Evolutionary conservation across 1,284 basidiomycete genomes (phyloP).

Genomic region (Phylloboletellus chloephorus): DNA sequence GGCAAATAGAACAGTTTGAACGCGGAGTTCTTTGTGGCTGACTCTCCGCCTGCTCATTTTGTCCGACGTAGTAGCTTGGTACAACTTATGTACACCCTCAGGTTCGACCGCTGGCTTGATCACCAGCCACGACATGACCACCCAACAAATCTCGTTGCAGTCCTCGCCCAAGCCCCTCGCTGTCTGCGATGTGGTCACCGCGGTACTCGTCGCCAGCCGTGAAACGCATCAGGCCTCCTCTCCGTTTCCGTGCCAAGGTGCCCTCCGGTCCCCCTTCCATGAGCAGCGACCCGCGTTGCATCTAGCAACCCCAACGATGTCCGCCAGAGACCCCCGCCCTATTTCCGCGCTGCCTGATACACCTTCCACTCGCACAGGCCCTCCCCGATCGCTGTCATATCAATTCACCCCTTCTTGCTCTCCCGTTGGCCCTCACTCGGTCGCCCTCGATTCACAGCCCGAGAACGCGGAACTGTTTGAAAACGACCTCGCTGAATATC

Average conservation of each 20-base stretch:
- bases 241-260: not conserved
- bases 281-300: constrained; percentile 12
- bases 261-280: constrained; percentile 4
- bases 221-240: not conserved
- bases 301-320: constrained; percentile 9
- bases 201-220: constrained; percentile 3
- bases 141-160: constrained; percentile 7
- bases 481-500: constrained; percentile 29
- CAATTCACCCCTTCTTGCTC: constrained; percentile 49
- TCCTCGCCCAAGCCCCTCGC: not conserved
- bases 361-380: constrained; percentile 63
- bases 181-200: constrained; percentile 11
- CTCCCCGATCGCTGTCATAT: constrained; percentile 67
- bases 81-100: too few species aligned
- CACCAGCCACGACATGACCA: constrained; percentile 11
- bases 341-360: constrained; percentile 37
- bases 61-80: too few species aligned
- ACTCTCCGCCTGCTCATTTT: too few species aligned
- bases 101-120: not conserved
- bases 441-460: constrained; percentile 14
- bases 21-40: too few species aligned
- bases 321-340: constrained; percentile 8
- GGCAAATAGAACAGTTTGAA: too few species aligned
- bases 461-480: constrained; percentile 26
- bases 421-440: constrained; percentile 32